Evolutionary conservation across 148 eudicot genomes (phyloP), one percentile per base, ranked within the genome.

Genomic region (Silene conica): DNA sequence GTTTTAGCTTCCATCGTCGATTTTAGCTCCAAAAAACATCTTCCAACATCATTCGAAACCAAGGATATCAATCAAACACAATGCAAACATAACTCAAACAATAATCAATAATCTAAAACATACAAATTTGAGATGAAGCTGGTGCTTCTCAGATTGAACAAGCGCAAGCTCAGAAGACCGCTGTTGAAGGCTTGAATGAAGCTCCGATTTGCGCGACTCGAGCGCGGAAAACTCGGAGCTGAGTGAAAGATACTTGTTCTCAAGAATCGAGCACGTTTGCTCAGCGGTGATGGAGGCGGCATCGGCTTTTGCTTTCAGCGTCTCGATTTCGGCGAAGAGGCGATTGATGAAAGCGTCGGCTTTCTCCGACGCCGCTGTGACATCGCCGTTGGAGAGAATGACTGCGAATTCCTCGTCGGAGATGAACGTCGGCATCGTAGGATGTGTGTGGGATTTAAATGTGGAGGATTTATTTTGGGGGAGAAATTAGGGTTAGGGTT

Each of bases 281-380:
- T 95, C 99, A 21, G 89, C 89, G 28, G 92, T 95, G 63, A 95
- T 89, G 14, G 96, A 43, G 6, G 91, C 81, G 16, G 97, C 94
- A 58, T 95, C 97, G 0, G 89, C 88, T 80, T 88, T 86, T 5
- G 97, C 99, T 68, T 74, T 87, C 46, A 85, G 89, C 56, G 92
- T 90, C 50, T 95, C 96, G 54, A 92, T 82, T 64, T 89, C 88
- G n/a, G 78, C 80, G 78, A 69, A 63, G 5, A 91, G 85, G 15
- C 71, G 80, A 8, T 82, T 66, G 28, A 95, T 92, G 81, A 73
- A 90, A 0, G 84, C 83, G 64, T 95, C 97, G 9, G 97, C 98
- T 80, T 86, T 92, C 81, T 84, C 90, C 67, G 90, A 87, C 77
- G 92, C 84, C 60, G 85, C 73, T 3, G 80, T 73, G 50, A 70